Evolutionary conservation across 2,329 filamentous ascomycete species (phyloP).

Genomic region (Penicillium corylophilum): DNA sequence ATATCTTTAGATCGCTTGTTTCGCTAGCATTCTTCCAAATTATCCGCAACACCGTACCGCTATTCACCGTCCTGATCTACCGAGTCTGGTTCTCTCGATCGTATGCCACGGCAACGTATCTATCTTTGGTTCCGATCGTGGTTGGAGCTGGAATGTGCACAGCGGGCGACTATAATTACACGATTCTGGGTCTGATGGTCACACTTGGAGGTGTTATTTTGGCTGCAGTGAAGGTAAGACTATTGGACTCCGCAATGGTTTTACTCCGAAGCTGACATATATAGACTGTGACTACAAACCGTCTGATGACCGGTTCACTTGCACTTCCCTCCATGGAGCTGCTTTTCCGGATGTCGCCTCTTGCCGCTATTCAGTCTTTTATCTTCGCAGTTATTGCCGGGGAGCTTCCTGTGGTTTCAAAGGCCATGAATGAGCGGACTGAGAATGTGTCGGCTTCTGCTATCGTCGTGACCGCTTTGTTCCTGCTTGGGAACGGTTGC

Average conservation of each 20-base stretch:
- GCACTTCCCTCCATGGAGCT: conserved; percentile 17
- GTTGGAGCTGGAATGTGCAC: conserved; percentile 17
- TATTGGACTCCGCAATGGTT: background rate
- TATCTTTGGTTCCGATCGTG: conserved; percentile 15
- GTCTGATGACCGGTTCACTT: conserved; percentile 17
- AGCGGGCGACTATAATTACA: conserved; percentile 13
- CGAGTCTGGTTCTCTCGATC: conserved; percentile 13
- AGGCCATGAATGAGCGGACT: conserved; percentile 13
- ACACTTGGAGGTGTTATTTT: conserved; percentile 14
- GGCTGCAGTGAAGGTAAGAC: conserved; percentile 15
- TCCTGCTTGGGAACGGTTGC: conserved; percentile 14
- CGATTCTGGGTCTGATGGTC: conserved; percentile 9
- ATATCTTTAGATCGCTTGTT: conserved; percentile 9
- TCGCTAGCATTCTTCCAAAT: conserved; percentile 19
- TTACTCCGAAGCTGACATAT: background rate
- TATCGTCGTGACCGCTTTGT: conserved; percentile 3
- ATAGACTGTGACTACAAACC: conserved; percentile 17
- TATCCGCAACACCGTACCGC: conserved; percentile 16
- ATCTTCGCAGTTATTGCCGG: conserved; percentile 11
- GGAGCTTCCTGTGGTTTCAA: conserved; percentile 7
- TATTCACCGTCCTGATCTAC: conserved; percentile 18
- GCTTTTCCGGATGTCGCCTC: conserved; percentile 16
- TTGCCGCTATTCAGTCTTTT: conserved; percentile 14
- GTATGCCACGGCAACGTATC: conserved; percentile 11
- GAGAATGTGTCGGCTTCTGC: background rate